phyloP scores from a whole-genome alignment of 2,329 filamentous ascomycete species.

The Penicillium janthinellum region DNA sequence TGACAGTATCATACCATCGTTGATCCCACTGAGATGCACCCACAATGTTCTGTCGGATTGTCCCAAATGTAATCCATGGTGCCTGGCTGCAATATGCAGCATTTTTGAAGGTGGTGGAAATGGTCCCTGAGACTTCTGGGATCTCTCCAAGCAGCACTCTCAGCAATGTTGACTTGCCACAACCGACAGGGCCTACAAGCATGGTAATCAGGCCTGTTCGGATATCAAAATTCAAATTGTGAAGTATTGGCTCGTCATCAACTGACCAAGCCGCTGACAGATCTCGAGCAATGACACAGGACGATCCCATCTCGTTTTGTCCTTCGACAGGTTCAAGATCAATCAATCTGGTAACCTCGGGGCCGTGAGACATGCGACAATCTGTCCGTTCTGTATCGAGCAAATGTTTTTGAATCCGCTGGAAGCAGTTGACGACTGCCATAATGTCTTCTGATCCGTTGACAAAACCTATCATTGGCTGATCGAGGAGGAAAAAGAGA shows the following conservation, averaged over 20 bases:
- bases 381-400: constrained; percentile 17
- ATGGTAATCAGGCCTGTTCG: constrained; percentile 12
- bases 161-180: constrained; percentile 26
- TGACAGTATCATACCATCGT: constrained; percentile 14
- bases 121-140: constrained; percentile 14
- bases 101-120: constrained; percentile 16
- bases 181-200: constrained; percentile 24
- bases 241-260: constrained; percentile 15
- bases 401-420: constrained; percentile 24
- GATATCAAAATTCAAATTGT: constrained; percentile 18
- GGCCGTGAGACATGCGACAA: constrained; percentile 5
- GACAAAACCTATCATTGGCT: constrained; percentile 18
- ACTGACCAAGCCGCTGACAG: constrained; percentile 19
- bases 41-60: constrained; percentile 19
- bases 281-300: constrained; percentile 8
- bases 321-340: not conserved
- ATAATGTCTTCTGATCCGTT: constrained; percentile 20
- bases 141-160: constrained; percentile 21
- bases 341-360: not conserved
- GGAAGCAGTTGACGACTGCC: constrained; percentile 23
- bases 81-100: constrained; percentile 24
- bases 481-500: constrained; percentile 22
- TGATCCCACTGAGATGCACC: constrained; percentile 16
- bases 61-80: constrained; percentile 24
- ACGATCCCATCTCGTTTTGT: not conserved